phyloP scores from a whole-genome alignment of 805 yeast species.

The Schwanniomyces yamadae region DNA sequence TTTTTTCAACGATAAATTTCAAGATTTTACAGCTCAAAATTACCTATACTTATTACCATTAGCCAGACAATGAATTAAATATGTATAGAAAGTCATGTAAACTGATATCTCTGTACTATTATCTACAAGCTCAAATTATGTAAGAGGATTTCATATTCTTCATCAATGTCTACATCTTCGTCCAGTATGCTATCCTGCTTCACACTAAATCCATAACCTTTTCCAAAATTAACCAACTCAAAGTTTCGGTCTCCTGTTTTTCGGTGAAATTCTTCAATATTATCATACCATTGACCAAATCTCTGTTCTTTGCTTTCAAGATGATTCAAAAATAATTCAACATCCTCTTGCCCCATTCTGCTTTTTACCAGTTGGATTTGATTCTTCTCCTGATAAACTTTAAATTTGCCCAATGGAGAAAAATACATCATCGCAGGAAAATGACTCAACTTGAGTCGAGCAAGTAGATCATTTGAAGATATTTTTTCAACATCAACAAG shows the following conservation, averaged over 20 bases:
- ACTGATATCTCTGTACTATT: no score
- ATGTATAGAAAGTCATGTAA: no score
- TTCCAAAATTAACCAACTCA: conserved; percentile 5
- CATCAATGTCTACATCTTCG: conserved; percentile 14
- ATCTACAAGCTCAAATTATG: conserved; percentile 1
- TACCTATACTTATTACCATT: no score
- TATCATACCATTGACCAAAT: conserved; percentile 18
- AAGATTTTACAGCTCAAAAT: no score
- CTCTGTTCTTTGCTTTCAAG: conserved; percentile 19
- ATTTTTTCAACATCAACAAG: conserved; percentile 24
- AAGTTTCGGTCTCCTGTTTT: conserved; percentile 2
- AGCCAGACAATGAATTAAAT: no score
- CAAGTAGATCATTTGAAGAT: conserved; percentile 17
- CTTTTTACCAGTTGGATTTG: conserved; percentile 16
- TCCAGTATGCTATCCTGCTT: conserved; percentile 6
- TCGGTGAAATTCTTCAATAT: conserved; percentile 15
- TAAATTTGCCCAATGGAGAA: conserved; percentile 23
- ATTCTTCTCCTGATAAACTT: conserved; percentile 22
- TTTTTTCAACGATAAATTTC: no score
- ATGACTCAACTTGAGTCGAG: conserved; percentile 27
- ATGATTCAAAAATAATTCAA: conserved; percentile 12
- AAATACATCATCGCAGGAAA: conserved; percentile 32
- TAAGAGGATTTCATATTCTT: conserved; percentile 16
- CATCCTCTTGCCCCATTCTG: conserved; percentile 15
- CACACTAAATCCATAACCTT: conserved; percentile 12